A percentile compares a stretch with the other conserved stretches of the same genome.
Conservation (phyloP, 805 yeast species). For the Blastobotrys parvus region DNA sequence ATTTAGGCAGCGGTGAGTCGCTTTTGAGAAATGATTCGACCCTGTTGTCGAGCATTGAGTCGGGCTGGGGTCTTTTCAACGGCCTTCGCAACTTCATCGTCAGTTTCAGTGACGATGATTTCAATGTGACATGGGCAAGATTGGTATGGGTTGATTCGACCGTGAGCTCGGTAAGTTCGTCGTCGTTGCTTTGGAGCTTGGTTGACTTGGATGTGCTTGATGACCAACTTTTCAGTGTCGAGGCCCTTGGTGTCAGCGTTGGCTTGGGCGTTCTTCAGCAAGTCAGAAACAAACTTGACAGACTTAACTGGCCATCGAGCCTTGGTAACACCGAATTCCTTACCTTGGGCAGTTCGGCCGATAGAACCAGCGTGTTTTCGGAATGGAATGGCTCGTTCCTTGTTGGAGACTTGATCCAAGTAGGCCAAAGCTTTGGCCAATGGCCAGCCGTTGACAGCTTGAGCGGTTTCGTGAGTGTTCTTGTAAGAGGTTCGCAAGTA, state of each 20-base stretch:
- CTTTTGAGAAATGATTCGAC: constrained; percentile 83
- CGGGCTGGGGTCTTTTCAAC: constrained; percentile 56
- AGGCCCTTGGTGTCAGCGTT: constrained; percentile 99
- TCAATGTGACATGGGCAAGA: constrained; percentile 99
- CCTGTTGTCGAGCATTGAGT: constrained; percentile 86
- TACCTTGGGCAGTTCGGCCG: constrained; percentile 99
- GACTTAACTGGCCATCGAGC: constrained; percentile 99
- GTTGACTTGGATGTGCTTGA: constrained; percentile 99
- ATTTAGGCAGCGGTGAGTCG: constrained; percentile 58
- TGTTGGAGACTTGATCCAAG: constrained; percentile 93
- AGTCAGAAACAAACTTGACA: constrained; percentile 89
- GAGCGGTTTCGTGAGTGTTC: constrained; percentile 99
- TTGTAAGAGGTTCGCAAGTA: constrained; percentile 99
- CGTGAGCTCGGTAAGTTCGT: constrained; percentile 99
- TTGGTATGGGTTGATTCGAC: constrained; percentile 99
- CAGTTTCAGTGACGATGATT: constrained; percentile 91
- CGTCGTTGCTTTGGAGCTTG: constrained; percentile 99
- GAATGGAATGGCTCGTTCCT: constrained; percentile 99
- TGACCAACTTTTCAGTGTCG: constrained; percentile 86
- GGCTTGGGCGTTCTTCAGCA: constrained; percentile 95
- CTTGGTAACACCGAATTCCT: constrained; percentile 99
- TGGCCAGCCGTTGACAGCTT: constrained; percentile 98
- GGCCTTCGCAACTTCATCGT: constrained; percentile 90
- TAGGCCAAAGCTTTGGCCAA: constrained; percentile 91
- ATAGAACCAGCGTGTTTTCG: constrained; percentile 94